These are phyloP conservation scores for Botrytis sinoallii DNA, from an alignment of 2,329 filamentous ascomycete genomes.

Conservation along the genomic window DNA sequence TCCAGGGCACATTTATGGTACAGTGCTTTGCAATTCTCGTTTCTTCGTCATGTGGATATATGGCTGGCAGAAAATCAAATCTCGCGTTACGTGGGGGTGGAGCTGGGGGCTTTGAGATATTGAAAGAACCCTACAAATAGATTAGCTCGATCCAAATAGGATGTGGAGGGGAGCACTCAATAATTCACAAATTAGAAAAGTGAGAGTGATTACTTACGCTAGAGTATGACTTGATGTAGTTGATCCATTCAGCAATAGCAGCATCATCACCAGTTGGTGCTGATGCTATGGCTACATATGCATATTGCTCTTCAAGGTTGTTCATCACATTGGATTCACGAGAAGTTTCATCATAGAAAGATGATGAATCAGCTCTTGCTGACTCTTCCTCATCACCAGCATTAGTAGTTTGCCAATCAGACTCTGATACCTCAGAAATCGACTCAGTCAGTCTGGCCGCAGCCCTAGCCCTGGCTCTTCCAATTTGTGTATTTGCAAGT, in stretches of 20 bases:
- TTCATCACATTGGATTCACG: neutral
- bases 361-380: neutral
- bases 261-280: constrained; percentile 6
- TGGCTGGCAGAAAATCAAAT: constrained; percentile 35
- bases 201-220: constrained; percentile 13
- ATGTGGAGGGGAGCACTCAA: neutral
- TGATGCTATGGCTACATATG: constrained; percentile 14
- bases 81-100: constrained; percentile 32
- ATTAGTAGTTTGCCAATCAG: constrained; percentile 13
- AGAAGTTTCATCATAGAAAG: neutral
- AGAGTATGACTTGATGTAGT: constrained; percentile 25
- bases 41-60: constrained; percentile 34
- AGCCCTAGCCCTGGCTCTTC: neutral
- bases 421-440: neutral
- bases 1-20: constrained; percentile 31
- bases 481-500: neutral
- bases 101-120: constrained; percentile 37
- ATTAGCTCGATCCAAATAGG: constrained; percentile 8
- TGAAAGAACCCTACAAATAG: constrained; percentile 37
- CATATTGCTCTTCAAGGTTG: constrained; percentile 18
- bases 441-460: neutral
- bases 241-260: constrained; percentile 16
- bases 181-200: neutral
- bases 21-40: constrained; percentile 28
- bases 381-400: neutral